These are phyloP conservation scores for Bondarzewia mesenterica DNA, from an alignment of 1,284 basidiomycete genomes.

Conservation along the genomic window DNA sequence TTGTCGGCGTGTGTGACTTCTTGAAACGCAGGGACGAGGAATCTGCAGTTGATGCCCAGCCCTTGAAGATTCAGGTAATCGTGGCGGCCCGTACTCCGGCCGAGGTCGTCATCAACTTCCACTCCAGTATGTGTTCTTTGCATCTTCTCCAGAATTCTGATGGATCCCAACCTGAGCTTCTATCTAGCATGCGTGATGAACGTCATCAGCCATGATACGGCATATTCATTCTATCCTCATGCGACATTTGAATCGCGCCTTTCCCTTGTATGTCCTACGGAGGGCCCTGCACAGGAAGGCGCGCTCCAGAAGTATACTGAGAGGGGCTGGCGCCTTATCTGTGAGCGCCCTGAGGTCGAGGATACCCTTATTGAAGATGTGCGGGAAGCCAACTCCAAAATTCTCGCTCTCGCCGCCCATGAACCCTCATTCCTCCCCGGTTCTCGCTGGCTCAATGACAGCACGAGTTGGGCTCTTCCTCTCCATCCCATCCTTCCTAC, in stretches of 20 bases:
- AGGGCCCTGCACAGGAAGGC: neutral
- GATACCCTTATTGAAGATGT: neutral
- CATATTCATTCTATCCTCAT: constrained; percentile 15
- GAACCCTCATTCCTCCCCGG: constrained; percentile 2
- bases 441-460: constrained; percentile 20
- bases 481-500: constrained; percentile 15
- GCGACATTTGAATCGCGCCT: constrained; percentile 14
- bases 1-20: constrained; percentile 1
- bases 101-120: constrained; percentile 30
- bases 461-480: constrained; percentile 20
- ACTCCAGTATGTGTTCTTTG: constrained; percentile 31
- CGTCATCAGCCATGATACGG: constrained; percentile 12
- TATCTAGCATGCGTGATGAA: constrained; percentile 19
- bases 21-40: constrained; percentile 2
- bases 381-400: neutral
- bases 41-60: neutral
- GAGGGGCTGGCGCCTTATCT: constrained; percentile 21
- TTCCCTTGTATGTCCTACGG: constrained; percentile 3
- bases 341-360: neutral
- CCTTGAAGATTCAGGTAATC: constrained; percentile 29
- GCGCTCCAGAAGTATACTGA: constrained; percentile 20
- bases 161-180: neutral
- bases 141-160: neutral
- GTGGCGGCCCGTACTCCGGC: constrained; percentile 19
- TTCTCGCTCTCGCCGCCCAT: neutral